Percentiles rank a stretch among this genome's conserved stretches.
Evolutionary conservation across 768 basidiomycete species (phyloP).

Genomic region (Trametopsis cervina): DNA sequence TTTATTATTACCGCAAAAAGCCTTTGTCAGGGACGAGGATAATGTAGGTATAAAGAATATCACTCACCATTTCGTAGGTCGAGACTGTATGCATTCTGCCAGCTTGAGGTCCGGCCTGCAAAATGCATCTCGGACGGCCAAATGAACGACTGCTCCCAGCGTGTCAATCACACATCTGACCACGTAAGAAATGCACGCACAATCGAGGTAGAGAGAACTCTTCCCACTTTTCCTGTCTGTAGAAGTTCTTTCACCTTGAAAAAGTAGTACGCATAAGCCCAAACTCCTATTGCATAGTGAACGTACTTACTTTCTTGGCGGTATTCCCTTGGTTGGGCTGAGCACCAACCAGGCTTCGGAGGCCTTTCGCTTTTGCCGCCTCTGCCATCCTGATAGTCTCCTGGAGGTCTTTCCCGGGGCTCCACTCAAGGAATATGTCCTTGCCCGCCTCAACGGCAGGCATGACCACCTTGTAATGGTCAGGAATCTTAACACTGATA

Average conservation of each 20-base stretch:
- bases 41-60: background rate
- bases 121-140: background rate
- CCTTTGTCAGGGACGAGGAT: too few species aligned
- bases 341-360: slow-evolving; percentile 28
- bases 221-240: too few species aligned
- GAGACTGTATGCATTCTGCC: background rate
- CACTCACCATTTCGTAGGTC: too few species aligned
- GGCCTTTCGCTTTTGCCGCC: slow-evolving; percentile 22
- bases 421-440: slow-evolving; percentile 35
- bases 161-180: too few species aligned
- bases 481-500: slow-evolving; percentile 27
- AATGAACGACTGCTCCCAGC: background rate
- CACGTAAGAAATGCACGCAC: too few species aligned
- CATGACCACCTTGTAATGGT: slow-evolving; percentile 24
- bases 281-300: background rate
- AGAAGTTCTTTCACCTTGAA: too few species aligned
- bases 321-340: slow-evolving; percentile 23
- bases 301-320: background rate
- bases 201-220: too few species aligned
- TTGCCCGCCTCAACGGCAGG: slow-evolving; percentile 33
- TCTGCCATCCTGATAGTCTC: slow-evolving; percentile 30
- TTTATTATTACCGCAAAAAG: too few species aligned
- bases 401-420: slow-evolving; percentile 23
- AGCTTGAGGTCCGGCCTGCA: background rate
- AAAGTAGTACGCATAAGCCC: too few species aligned